These are phyloP conservation scores for Chlorencoelia australis DNA, from an alignment of 2,329 filamentous ascomycete species.

Conservation along the genomic window DNA sequence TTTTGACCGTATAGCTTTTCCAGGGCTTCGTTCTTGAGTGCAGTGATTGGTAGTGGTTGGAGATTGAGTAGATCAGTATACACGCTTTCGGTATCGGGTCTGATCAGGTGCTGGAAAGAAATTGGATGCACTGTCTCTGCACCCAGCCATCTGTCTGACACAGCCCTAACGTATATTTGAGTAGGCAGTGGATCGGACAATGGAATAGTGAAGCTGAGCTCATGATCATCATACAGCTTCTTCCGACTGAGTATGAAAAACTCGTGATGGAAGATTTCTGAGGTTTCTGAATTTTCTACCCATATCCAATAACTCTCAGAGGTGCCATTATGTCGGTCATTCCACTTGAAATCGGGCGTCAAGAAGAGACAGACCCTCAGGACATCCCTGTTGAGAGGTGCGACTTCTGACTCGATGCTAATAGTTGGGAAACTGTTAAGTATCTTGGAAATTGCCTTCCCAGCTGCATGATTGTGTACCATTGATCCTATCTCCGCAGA, in stretches of 20 bases:
- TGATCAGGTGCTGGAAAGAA: constrained; percentile 95
- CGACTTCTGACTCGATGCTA: constrained; percentile 85
- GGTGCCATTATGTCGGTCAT: constrained; percentile 83
- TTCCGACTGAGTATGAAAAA: constrained; percentile 86
- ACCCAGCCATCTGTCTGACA: constrained; percentile 93
- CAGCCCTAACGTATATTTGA: constrained; percentile 89
- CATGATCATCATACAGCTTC: constrained; percentile 92
- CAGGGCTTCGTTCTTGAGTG: constrained; percentile 74
- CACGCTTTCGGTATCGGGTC: constrained; percentile 92
- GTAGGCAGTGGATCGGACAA: constrained; percentile 85
- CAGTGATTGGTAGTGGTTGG: constrained; percentile 78
- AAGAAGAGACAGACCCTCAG: constrained; percentile 81
- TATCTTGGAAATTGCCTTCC: constrained; percentile 68
- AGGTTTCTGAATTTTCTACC: constrained; percentile 97
- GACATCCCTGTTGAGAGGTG: constrained; percentile 88
- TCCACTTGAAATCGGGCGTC: constrained; percentile 88
- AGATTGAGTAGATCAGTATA: constrained; percentile 91
- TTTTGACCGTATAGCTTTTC: constrained; percentile 83
- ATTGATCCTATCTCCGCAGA: constrained; percentile 78
- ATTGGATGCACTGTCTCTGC: constrained; percentile 92
- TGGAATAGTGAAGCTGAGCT: constrained; percentile 95
- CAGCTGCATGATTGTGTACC: constrained; percentile 85
- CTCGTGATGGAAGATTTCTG: constrained; percentile 95
- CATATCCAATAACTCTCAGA: constrained; percentile 98
- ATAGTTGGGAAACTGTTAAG: constrained; percentile 89